Base-by-base conservation (phyloP, 1,139 yeast genomes). In the Wickerhamomyces sp. region DNA sequence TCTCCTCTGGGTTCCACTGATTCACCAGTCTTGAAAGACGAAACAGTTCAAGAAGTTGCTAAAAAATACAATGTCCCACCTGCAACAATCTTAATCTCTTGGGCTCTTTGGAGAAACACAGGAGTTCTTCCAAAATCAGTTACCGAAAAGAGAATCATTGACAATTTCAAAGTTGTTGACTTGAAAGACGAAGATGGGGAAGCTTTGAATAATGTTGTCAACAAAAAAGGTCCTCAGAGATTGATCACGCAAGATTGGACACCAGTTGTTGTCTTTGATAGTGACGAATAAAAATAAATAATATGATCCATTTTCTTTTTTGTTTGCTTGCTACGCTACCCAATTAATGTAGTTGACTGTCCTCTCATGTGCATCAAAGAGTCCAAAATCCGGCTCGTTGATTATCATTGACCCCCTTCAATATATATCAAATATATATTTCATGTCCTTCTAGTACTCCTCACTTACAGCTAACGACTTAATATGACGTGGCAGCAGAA, bases 1-100 rank as follows among this genome's bases (percentile, higher is more conserved):
- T 79, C 88, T 33, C 95, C 95, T 38, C 72, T 86, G 50, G 94
- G 90, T n/a, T 77, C 87, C 31, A 67, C 74, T 15, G 77, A 77
- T 43, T 78, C 86, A 49, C 66, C 68, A 37, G 61, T 63, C 4
- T 63, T 84, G 15, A 48, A 56, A n/a, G 62, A 66, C 34, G 40
- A 36, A 18, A 33, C 33, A 24, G 40, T 41, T 13, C 4, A 8
- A 3, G 8, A 28, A 29, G 58, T 85, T 43, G 87, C 88, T 36
- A 61, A 72, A 44, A 77, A 76, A 54, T 68, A 79, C 57, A 57
- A 61, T 22, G 77, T 71, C 32, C 63, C 74, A 6, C 68, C 85
- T 9, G 86, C 85, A 26, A 72, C 75, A 41, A 66, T 85, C 20
- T 67, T 80, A 43, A 68, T 84, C 42, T 76, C 84, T 39, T 85